A percentile compares a stretch with the other conserved stretches of the same genome.
Evolutionary conservation across 805 yeast species (phyloP).

Genomic region (Myxozyma neotropica): DNA sequence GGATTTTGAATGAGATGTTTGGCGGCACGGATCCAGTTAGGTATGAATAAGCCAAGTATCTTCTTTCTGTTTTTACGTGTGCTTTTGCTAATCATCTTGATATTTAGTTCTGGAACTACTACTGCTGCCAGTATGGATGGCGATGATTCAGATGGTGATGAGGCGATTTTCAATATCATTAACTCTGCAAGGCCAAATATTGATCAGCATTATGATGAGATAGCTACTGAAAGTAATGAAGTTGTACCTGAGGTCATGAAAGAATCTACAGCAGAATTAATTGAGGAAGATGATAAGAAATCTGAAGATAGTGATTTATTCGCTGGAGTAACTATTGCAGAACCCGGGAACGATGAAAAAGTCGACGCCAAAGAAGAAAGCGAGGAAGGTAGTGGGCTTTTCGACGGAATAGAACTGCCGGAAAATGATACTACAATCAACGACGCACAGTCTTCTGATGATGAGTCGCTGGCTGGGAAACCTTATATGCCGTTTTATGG

Average conservation of each 20-base stretch:
- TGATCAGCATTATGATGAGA: no score
- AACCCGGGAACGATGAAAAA: not conserved
- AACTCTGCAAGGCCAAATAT: not conserved
- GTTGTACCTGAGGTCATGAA: not conserved
- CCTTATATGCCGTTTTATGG: slow-evolving; percentile 41
- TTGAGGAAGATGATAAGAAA: not conserved
- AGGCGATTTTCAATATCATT: slow-evolving; percentile 8
- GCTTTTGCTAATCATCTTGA: no score
- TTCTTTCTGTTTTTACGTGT: not conserved
- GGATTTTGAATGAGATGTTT: slow-evolving; percentile 21
- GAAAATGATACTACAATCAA: not conserved
- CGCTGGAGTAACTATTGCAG: not conserved
- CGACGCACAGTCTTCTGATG: slow-evolving; percentile 2
- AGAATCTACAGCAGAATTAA: not conserved
- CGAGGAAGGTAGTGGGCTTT: not conserved
- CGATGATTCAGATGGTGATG: slow-evolving; percentile 45
- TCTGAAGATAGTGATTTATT: slow-evolving; percentile 2
- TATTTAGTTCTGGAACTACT: not conserved
- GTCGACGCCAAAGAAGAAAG: not conserved
- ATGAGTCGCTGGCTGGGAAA: slow-evolving; percentile 31
- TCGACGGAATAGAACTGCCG: not conserved
- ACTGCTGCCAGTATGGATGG: slow-evolving; percentile 30
- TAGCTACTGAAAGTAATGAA: not conserved
- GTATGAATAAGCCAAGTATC: not conserved
- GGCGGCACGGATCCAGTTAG: not conserved